A percentile compares a stretch with the other conserved stretches of the same genome.
These are phyloP conservation scores for Euclidium syriacum DNA, from an alignment of 345 rosid species.

Conservation along the genomic window DNA sequence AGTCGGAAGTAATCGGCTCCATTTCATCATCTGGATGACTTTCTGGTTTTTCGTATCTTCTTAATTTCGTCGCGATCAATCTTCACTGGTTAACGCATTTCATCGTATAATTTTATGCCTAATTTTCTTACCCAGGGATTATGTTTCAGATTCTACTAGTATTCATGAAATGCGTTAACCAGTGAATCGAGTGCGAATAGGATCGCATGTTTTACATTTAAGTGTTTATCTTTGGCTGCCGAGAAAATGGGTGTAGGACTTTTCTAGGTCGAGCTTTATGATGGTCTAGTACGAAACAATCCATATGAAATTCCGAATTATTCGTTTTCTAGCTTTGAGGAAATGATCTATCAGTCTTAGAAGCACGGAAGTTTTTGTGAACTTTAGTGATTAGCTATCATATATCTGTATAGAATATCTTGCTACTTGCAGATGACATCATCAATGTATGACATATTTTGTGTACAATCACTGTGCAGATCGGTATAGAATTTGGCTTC, in stretches of 20 bases:
- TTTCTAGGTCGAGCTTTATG: neutral
- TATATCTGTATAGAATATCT: neutral
- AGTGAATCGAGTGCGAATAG: neutral
- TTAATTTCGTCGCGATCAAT: slow-evolving; percentile 11
- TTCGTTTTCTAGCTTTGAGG: neutral
- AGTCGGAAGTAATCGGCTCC: slow-evolving; percentile 10
- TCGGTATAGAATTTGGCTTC: slow-evolving; percentile 12
- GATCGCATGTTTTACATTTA: neutral
- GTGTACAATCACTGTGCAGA: slow-evolving; percentile 21
- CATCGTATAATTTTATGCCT: neutral
- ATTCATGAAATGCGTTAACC: neutral
- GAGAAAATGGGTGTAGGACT: neutral
- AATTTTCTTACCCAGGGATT: neutral
- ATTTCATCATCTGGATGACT: neutral
- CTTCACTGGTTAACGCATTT: too few species aligned
- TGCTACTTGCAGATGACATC: neutral
- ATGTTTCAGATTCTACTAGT: neutral
- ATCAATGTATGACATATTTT: neutral
- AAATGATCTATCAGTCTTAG: neutral
- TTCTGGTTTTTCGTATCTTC: neutral
- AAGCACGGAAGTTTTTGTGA: neutral
- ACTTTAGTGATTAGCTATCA: neutral
- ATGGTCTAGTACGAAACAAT: neutral
- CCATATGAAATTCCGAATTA: neutral
- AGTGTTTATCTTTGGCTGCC: neutral